Evolutionary conservation across 2,329 filamentous ascomycete genomes (phyloP).

Genomic region (Talaromyces verruculosus): DNA sequence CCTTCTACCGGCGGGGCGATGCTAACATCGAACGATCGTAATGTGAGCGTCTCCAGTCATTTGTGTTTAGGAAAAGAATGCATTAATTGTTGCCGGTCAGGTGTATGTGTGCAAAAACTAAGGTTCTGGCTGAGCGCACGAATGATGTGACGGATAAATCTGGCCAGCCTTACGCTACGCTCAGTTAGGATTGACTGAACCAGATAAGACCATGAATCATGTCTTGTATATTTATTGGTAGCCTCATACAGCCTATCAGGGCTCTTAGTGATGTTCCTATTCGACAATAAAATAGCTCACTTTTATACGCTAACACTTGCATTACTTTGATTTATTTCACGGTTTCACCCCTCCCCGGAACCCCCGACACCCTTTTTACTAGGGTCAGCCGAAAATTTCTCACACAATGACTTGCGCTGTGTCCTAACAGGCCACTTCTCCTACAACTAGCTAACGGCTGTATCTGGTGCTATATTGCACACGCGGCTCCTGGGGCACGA

Average conservation of each 20-base stretch:
- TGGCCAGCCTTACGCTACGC: neutral
- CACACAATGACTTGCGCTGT: neutral
- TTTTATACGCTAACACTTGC: neutral
- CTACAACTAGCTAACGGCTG: neutral
- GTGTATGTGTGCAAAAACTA: neutral
- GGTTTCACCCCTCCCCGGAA: too few relatives aligned
- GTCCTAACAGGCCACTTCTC: neutral
- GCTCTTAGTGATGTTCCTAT: neutral
- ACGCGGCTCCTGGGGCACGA: neutral
- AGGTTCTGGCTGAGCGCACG: neutral
- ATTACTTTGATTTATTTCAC: neutral
- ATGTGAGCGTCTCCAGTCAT: neutral
- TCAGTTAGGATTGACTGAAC: neutral
- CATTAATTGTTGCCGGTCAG: neutral
- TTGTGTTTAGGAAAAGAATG: neutral
- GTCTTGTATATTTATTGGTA: neutral
- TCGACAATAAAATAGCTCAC: neutral
- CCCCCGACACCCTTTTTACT: neutral
- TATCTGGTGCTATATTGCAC: neutral
- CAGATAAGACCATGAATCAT: neutral
- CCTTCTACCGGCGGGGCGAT: neutral
- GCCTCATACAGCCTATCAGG: neutral
- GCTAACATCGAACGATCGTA: neutral
- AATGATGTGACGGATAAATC: neutral
- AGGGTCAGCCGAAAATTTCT: neutral